Conservation (phyloP, 257 asterid genomes). For the Galeopsis tetrahit region DNA sequence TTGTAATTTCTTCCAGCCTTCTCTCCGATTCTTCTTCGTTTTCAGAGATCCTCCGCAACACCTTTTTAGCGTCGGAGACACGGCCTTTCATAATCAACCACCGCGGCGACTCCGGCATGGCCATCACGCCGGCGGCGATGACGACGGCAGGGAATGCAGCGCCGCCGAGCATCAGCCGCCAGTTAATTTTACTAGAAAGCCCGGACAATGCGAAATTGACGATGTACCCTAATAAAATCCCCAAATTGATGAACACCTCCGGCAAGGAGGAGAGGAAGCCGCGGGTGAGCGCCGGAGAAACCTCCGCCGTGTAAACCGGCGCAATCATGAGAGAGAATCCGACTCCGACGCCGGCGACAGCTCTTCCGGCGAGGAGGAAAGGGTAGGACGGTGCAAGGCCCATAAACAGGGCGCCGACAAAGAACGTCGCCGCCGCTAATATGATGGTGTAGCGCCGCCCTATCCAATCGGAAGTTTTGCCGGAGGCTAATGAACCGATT, state of each 20-base stretch:
- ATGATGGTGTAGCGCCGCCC: slow-evolving; percentile 88
- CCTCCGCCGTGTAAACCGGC: slow-evolving; percentile 79
- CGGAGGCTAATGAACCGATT: slow-evolving; percentile 76
- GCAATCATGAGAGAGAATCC: slow-evolving; percentile 89
- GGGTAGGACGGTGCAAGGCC: slow-evolving; percentile 75
- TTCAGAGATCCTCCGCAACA: slow-evolving; percentile 59
- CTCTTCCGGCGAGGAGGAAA: slow-evolving; percentile 69
- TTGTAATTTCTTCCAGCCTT: slow-evolving; percentile 59
- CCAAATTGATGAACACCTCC: slow-evolving; percentile 77
- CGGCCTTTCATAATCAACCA: slow-evolving; percentile 81
- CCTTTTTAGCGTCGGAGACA: slow-evolving; percentile 52
- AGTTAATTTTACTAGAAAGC: slow-evolving; percentile 48
- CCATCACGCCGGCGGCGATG: slow-evolving; percentile 55
- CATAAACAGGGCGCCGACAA: slow-evolving; percentile 72
- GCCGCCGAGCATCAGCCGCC: slow-evolving; percentile 90
- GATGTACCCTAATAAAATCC: slow-evolving; percentile 70
- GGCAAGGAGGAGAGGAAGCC: slow-evolving; percentile 86
- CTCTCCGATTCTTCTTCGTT: slow-evolving; percentile 58
- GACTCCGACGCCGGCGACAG: slow-evolving; percentile 77
- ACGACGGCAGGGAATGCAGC: slow-evolving; percentile 72
- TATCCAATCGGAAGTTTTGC: slow-evolving; percentile 80
- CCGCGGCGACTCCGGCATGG: slow-evolving; percentile 92
- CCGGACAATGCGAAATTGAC: slow-evolving; percentile 58
- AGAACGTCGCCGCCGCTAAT: slow-evolving; percentile 67
- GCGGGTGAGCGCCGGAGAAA: slow-evolving; percentile 76